Percentiles rank a stretch among this genome's conserved stretches.
phyloP scores from a whole-genome alignment of 2,329 filamentous ascomycete genomes.

The Penicillium hordei region DNA sequence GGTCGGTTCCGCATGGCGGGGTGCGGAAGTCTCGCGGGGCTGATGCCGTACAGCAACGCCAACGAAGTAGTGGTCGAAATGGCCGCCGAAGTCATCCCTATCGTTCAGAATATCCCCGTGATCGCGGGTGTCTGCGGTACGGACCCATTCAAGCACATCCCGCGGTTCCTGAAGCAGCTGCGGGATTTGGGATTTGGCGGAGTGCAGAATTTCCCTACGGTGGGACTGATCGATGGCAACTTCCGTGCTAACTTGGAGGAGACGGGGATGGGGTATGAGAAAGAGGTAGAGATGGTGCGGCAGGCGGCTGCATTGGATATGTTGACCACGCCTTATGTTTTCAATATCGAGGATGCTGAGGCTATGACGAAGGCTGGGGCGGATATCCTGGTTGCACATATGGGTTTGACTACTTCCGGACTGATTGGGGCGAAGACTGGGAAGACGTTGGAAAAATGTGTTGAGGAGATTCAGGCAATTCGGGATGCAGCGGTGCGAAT shows the following conservation, averaged over 20 bases:
- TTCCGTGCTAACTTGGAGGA: constrained; percentile 69
- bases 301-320: constrained; percentile 57
- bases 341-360: neutral
- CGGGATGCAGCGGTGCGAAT: neutral
- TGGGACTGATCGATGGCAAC: constrained; percentile 67
- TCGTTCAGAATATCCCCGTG: constrained; percentile 64
- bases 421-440: neutral
- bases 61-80: constrained; percentile 70
- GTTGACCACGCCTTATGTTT: constrained; percentile 39
- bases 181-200: constrained; percentile 65
- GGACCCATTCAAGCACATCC: constrained; percentile 66
- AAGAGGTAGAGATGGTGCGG: constrained; percentile 69
- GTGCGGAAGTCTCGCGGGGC: constrained; percentile 64
- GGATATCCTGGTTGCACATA: neutral
- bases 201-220: constrained; percentile 72
- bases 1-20: constrained; percentile 73
- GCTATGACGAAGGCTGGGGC: neutral
- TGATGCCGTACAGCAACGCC: constrained; percentile 71
- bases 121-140: constrained; percentile 70
- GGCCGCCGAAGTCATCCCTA: constrained; percentile 65
- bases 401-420: neutral
- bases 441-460: neutral
- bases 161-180: constrained; percentile 60
- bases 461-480: neutral
- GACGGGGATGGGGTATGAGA: constrained; percentile 67